A percentile compares a stretch with the other conserved stretches of the same genome.
Evolutionary conservation across 2,329 filamentous ascomycete genomes (phyloP).

Genomic region (Alternaria rosae): DNA sequence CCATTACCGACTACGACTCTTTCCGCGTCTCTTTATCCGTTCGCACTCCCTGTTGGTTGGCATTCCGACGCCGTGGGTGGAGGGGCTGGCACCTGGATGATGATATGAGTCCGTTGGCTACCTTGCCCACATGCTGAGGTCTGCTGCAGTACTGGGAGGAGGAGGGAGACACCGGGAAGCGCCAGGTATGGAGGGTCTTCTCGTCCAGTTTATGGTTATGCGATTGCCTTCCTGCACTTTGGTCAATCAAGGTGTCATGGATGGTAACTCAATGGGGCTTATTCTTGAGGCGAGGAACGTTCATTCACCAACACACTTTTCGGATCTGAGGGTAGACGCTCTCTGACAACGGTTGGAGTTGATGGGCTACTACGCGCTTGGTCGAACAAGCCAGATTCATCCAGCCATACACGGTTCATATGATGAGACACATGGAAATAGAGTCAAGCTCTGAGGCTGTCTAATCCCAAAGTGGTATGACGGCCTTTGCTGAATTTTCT

Average conservation of each 20-base stretch:
- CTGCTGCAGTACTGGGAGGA: conserved; percentile 37
- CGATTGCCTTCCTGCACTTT: conserved; percentile 74
- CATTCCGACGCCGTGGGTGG: conserved; percentile 30
- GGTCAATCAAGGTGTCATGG: conserved; percentile 42
- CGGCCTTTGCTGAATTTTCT: conserved; percentile 53
- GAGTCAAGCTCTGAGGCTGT: conserved; percentile 96
- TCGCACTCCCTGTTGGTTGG: conserved; percentile 56
- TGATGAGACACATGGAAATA: conserved; percentile 91
- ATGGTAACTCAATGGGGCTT: conserved; percentile 99
- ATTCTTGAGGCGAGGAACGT: conserved; percentile 99
- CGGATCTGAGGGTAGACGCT: conserved; percentile 54
- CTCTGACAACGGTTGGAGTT: conserved; percentile 16
- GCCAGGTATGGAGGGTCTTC: conserved; percentile 62
- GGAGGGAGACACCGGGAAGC: conserved; percentile 32
- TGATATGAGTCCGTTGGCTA: conserved; percentile 83
- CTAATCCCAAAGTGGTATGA: conserved; percentile 57
- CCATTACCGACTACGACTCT: conserved; percentile 55
- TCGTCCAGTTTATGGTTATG: conserved; percentile 98
- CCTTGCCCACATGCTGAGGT: conserved; percentile 34
- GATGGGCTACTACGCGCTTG: conserved; percentile 60
- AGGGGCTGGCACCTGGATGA: conserved; percentile 71
- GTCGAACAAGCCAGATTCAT: conserved; percentile 73
- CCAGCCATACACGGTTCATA: conserved; percentile 60
- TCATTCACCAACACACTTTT: conserved; percentile 50
- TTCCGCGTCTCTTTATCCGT: conserved; percentile 59